A percentile compares a stretch with the other conserved stretches of the same genome.
Evolutionary conservation across 805 yeast genomes (phyloP).

Genomic region (Saturnispora diversa): DNA sequence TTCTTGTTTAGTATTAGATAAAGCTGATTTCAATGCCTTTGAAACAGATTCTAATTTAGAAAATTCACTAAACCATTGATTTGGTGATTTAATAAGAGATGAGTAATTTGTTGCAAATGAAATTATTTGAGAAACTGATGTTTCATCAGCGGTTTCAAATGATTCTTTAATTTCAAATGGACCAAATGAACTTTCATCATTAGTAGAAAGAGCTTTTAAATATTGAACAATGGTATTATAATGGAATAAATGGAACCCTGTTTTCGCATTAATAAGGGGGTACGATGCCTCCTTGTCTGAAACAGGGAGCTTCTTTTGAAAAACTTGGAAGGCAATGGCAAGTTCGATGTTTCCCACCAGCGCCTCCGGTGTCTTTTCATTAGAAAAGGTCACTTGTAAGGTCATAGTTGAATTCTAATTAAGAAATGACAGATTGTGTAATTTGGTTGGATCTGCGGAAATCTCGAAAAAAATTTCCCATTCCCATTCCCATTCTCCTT

Average conservation of each 20-base stretch:
- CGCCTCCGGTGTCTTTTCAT: constrained; percentile 17
- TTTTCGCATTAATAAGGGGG: constrained; percentile 26
- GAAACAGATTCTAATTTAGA: constrained; percentile 33
- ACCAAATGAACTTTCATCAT: constrained; percentile 34
- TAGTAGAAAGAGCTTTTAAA: constrained; percentile 31
- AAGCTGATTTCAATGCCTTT: constrained; percentile 40
- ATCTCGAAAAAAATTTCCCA: too few relatives aligned
- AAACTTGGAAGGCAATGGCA: constrained; percentile 22
- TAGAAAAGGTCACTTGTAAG: constrained; percentile 18
- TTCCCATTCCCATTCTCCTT: too few relatives aligned
- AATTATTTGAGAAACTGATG: constrained; percentile 49
- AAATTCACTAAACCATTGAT: constrained; percentile 38
- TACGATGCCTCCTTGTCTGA: constrained; percentile 8
- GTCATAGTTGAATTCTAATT: constrained; percentile 15
- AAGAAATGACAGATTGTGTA: too few relatives aligned
- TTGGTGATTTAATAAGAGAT: constrained; percentile 13
- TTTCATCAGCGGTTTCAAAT: constrained; percentile 21
- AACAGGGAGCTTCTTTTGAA: constrained; percentile 7
- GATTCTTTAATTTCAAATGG: constrained; percentile 46
- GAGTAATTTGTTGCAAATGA: constrained; percentile 54
- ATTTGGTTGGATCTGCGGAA: too few relatives aligned
- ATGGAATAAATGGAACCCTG: constrained; percentile 46
- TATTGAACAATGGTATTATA: constrained; percentile 66
- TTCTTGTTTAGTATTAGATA: constrained; percentile 36
- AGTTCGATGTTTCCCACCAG: constrained; percentile 37